Base-by-base conservation (phyloP, 2,329 filamentous ascomycete species). In the Coniochaeta ligniaria region DNA sequence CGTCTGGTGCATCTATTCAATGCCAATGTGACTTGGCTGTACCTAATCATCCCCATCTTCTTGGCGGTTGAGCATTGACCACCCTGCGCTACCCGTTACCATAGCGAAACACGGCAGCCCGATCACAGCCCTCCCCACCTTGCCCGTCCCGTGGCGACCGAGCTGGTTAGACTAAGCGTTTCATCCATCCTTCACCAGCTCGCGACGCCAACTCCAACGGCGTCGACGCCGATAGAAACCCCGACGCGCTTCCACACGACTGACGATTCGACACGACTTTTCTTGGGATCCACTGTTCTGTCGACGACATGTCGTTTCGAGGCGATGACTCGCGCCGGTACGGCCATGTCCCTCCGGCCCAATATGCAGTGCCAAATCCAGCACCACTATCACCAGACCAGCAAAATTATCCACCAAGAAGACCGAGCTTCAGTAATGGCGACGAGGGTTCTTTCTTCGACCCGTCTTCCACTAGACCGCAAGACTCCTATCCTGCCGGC, bases 401-500 rank as follows among this genome's bases (percentile, higher is more conserved):
- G 62, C 69, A 73, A 56, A 61, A 69, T 41, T 76, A 78, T 64
- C 73, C 76, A 6, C 71, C 70, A 50, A 81, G 89, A 65, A 82
- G 85, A 65, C 82, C 84, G 57, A 94, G 89, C 77, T 92, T 91
- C 77, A 87, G 92, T 72, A 85, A 82, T 66, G 90, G 88, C 65
- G 91, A 95, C 72, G 90, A 94, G 71, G 78, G 80, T 56, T 75
- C 77, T 57, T 84, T 86, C 66, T 79, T 83, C 66, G 70, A 74
- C 59, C 54, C 54, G 69, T 69, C 60, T 63, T 63, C 61, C 67
- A 68, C 63, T 66, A 70, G 61, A 68, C 60, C 62, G 68, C 59
- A 67, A 66, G 35, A 63, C 66, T 61, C 71, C 67, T 68, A 74
- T 70, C 69, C 66, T 43, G 60, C 63, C 24, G 67, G 62, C 36